phyloP scores from a whole-genome alignment of 2,329 filamentous ascomycete species.

The Sporothrix pseudoabietina region DNA sequence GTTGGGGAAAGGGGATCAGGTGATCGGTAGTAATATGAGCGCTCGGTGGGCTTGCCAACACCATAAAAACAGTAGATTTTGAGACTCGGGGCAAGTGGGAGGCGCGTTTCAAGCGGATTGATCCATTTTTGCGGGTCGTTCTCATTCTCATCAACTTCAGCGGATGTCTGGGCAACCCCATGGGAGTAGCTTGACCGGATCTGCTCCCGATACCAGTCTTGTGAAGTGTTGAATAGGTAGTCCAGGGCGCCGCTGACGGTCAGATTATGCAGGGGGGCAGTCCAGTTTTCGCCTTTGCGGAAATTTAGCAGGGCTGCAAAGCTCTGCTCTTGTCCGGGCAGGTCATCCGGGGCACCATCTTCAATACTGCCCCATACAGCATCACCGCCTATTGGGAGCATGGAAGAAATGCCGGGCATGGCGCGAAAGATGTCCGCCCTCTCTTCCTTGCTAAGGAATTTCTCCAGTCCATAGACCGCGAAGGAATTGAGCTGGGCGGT shows the following conservation, averaged over 20 bases:
- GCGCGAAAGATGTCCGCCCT: constrained; percentile 91
- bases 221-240: constrained; percentile 76
- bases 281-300: constrained; percentile 63
- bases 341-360: constrained; percentile 85
- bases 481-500: constrained; percentile 95
- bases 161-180: constrained; percentile 77
- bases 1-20: constrained; percentile 66
- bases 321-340: constrained; percentile 68
- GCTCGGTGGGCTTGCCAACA: constrained; percentile 89
- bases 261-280: constrained; percentile 70
- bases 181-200: constrained; percentile 79
- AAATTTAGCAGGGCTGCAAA: constrained; percentile 88
- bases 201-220: constrained; percentile 81
- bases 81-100: constrained; percentile 83
- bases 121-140: constrained; percentile 83
- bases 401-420: constrained; percentile 95
- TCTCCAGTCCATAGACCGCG: constrained; percentile 94
- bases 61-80: constrained; percentile 99
- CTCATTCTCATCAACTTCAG: constrained; percentile 81
- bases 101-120: constrained; percentile 85
- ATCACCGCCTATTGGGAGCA: constrained; percentile 92
- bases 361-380: constrained; percentile 86
- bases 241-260: constrained; percentile 76
- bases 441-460: constrained; percentile 88
- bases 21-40: constrained; percentile 83